Percentiles rank a stretch among this genome's conserved stretches.
Conservation (phyloP, 352 stramenopile species). For the Pythium brachiatum region DNA sequence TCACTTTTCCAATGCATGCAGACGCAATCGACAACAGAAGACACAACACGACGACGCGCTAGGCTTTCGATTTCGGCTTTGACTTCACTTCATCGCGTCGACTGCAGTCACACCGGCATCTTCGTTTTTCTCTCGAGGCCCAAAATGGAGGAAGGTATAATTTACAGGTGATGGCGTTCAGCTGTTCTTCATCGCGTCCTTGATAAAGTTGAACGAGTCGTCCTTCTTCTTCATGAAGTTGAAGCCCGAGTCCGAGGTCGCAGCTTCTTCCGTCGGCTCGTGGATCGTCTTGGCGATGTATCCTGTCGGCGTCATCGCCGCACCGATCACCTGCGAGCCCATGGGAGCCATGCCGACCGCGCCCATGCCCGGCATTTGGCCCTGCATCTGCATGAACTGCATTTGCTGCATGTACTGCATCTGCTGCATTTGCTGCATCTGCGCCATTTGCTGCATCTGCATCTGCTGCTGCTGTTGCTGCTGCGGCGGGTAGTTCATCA, state of each 20-base stretch:
- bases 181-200: conserved; percentile 88
- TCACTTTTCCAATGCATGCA: conserved; percentile 2
- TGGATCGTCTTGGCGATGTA: conserved; percentile 90
- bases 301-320: conserved; percentile 77
- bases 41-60: conserved; percentile 2
- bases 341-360: conserved; percentile 35
- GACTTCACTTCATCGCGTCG: conserved; percentile 17
- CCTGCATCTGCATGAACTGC: conserved; percentile 74
- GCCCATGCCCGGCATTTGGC: conserved; percentile 47
- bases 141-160: conserved; percentile 34
- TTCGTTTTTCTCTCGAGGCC: conserved; percentile 11
- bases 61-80: conserved; percentile 4
- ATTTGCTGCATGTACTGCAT: conserved; percentile 74
- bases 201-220: conserved; percentile 89
- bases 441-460: conserved; percentile 55
- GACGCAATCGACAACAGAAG: conserved; percentile 1
- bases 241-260: conserved; percentile 64
- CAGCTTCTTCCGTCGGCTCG: conserved; percentile 66
- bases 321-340: conserved; percentile 75
- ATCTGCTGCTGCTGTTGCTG: conserved; percentile 53
- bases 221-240: conserved; percentile 88
- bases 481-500: conserved; percentile 76
- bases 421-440: conserved; percentile 52
- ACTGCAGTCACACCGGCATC: not conserved
- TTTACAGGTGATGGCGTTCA: conserved; percentile 53